These are phyloP conservation scores for Nemania diffusa DNA, from an alignment of 2,329 filamentous ascomycete species.

Conservation along the genomic window DNA sequence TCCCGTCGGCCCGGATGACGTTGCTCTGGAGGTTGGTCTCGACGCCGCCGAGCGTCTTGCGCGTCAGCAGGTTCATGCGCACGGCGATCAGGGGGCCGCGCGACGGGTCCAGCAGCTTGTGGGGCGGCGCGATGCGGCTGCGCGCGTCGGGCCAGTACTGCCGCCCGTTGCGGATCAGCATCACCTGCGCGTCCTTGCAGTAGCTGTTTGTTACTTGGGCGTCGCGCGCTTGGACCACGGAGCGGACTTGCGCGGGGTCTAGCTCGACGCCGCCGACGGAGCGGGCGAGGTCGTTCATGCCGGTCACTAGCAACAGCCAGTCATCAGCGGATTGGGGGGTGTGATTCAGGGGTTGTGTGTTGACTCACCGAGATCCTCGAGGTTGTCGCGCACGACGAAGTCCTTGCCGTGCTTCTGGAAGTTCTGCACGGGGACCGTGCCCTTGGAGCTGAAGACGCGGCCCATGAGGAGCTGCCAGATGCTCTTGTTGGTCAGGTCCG, in stretches of 20 bases:
- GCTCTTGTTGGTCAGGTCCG: conserved; percentile 68
- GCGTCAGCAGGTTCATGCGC: conserved; percentile 68
- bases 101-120: conserved; percentile 63
- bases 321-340: no score
- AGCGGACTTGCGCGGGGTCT: conserved; percentile 56
- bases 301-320: conserved; percentile 51
- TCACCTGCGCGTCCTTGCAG: conserved; percentile 70
- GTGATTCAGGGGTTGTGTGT: no score
- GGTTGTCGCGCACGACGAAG: conserved; percentile 67
- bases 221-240: conserved; percentile 64
- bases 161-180: conserved; percentile 68
- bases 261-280: conserved; percentile 60
- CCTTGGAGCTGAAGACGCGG: conserved; percentile 63
- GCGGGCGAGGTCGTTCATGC: conserved; percentile 67
- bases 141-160: conserved; percentile 65
- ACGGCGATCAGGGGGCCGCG: conserved; percentile 70
- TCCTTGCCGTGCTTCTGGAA: conserved; percentile 69
- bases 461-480: conserved; percentile 61
- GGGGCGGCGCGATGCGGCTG: conserved; percentile 63
- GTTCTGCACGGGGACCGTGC: conserved; percentile 65
- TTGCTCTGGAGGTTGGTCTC: conserved; percentile 68
- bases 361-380: conserved; percentile 57
- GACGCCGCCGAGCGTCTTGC: conserved; percentile 69
- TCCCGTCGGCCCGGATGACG: conserved; percentile 62
- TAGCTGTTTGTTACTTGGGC: conserved; percentile 65